Base-by-base conservation (phyloP, 345 rosid genomes). In the Acer campestre region DNA sequence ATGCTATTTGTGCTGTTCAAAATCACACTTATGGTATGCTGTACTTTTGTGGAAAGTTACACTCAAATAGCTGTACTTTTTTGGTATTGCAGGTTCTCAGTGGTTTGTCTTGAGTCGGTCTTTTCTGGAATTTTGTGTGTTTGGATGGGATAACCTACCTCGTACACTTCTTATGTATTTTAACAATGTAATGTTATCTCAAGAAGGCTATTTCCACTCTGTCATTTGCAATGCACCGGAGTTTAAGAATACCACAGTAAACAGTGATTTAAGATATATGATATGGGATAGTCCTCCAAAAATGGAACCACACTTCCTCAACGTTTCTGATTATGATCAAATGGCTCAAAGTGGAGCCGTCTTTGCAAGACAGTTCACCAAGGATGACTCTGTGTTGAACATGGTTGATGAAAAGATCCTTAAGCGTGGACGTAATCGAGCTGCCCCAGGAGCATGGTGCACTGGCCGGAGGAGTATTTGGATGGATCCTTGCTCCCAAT, bases 221-320 rank as follows among this genome's bases (percentile, higher is more conserved):
- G 98, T 97, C 18, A 79, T 97, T 35, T 97, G 99, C 96, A 97
- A 94, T 75, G 80, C 98, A 2, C 97, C 89, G 0, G 94, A 90
- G 87, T 97, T 89, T 80, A 91, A 81, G 85, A 94, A 97, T 80
- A 90, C 98, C 0, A 92, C 94, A 4, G 87, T 97, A 44, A 97
- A 94, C 82, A 87, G 87, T 17, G 97, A 97, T 81, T 87, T 97
- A 70, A 82, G 98, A 40, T 97, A 86, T 75, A 91, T 91, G 95
- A 84, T 94, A 49, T 97, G 99, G 99, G 99, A 97, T 82, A 93
- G 88, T 83, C 98, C 99, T 22, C 98, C 98, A 0, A 93, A 91
- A 83, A 94, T 93, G 98, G 97, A 93, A 59, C 99, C 99, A 11
- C 93, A 87, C 69, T 88, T 86, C 81, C 91, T 97, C n/a, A 85